Base-by-base conservation (phyloP, 2,329 filamentous ascomycete genomes). In the Tolypocladium cylindrosporum region DNA sequence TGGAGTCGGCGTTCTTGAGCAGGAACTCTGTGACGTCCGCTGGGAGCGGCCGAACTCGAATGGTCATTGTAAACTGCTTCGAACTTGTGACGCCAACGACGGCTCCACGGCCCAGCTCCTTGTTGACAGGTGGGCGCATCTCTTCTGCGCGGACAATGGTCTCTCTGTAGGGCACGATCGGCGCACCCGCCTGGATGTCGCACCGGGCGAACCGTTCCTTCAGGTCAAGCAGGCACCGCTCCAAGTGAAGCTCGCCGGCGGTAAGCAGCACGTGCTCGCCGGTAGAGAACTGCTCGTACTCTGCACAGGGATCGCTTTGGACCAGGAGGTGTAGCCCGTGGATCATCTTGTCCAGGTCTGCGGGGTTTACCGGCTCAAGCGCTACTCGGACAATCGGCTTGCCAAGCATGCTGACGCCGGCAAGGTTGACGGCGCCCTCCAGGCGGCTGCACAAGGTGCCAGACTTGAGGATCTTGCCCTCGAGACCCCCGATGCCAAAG, bases 211-310 rank as follows among this genome's bases (percentile, higher is more conserved):
- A 99, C 6, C 94, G 82, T 69, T 99, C 94, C 61, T 91, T 84
- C 34, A 99, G 78, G 75, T 99, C 94, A 56, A 94, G 96, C 59
- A 99, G 73, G 69, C 94, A 99, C 58, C 94, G 81, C 73, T 99
- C 94, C 3, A 99, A 79, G 74, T 99, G 94, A 63, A 99, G 71
- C 72, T 99, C 94, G 57, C 94, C 94, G 7, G 94, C 94, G 0
- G 94, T 97, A 42, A 96, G 74, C 27, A 99, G 84, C 48, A 99
- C 94, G 71, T 99, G 94, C 74, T 99, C 94, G 58, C 94, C 94
- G 64, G 88, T 97, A 58, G 87, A 83, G 56, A 97, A 87, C 55
- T 96, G 90, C 70, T 97, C 92, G 66, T 99, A 99, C 70, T 96
- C 87, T 16, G 93, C 94, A 67, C 94, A 97, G 0, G 94, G 93